Base-by-base conservation (phyloP, 2,329 filamentous ascomycete species). In the Phyllosticta citriasiana region DNA sequence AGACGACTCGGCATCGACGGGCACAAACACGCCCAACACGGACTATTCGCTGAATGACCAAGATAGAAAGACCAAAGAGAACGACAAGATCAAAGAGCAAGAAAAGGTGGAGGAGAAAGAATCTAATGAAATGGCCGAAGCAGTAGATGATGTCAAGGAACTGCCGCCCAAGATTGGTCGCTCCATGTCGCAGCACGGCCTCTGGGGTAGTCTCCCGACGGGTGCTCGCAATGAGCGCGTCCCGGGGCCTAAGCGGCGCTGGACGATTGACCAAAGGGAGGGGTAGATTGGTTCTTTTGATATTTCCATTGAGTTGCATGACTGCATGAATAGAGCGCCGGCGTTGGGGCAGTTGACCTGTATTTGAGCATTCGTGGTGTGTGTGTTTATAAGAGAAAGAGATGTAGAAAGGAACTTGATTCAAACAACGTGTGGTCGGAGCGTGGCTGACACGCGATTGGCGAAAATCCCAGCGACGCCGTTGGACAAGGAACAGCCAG, bases 121-220 rank as follows among this genome's bases (percentile, higher is more conserved):
- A 14, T 19, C 57, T 62, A n/a, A 68, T n/a, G 70, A 72, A 35
- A 65, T 71, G 52, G 63, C 63, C 19, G 69, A 71, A 9, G 69
- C 68, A 22, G 62, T 67, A 54, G 71, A 74, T 53, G 66, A 68
- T 59, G 65, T 73, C 2, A 67, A 70, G 3, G 70, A 71, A 9
- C 66, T 74, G 1, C 64, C 66, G 25, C 66, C 63, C 9, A 59
- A 61, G 1, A 62, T 69, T 19, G 65, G 63, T 10, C 66, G 64
- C n/a, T 60, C 55, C 19, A 64, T 62, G 59, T 67, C 62, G 26
- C 68, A 67, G 64, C 68, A 74, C 53, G 76, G 76, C 1, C 73
- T 79, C 5, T 79, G 77, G 77, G 77, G 77, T 0, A 71, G 70
- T n/a, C 71, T 72, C 14, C 67, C 67, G 64, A 64, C 67, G 66